phyloP scores from a whole-genome alignment of 139 green algal genomes.

The Chlamydomonas incerta region DNA sequence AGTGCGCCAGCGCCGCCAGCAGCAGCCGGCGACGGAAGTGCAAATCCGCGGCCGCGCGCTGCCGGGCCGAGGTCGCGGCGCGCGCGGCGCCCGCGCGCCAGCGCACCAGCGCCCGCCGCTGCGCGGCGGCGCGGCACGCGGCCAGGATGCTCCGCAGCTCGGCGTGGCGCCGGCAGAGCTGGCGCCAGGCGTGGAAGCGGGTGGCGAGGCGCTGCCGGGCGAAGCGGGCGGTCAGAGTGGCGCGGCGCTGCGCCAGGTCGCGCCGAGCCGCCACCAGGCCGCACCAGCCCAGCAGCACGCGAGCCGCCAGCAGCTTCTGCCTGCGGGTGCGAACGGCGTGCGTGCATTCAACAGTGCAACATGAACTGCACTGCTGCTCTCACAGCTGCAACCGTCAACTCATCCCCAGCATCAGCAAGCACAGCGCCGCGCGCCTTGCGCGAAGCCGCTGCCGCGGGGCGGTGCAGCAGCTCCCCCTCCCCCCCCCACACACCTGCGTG shows the following conservation, averaged over 20 bases:
- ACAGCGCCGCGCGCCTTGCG: no score
- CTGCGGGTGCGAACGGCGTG: not conserved
- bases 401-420: no score
- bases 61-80: not conserved
- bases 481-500: not conserved
- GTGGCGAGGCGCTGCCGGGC: not conserved
- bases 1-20: constrained; percentile 30
- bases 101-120: not conserved
- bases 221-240: not conserved
- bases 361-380: no score
- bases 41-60: not conserved
- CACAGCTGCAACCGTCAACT: no score
- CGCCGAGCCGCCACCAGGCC: not conserved
- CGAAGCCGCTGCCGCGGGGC: no score
- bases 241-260: not conserved
- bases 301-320: not conserved
- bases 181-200: constrained; percentile 7
- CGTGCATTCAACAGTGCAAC: no score
- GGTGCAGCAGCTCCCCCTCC: no score
- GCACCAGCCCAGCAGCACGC: constrained; percentile 2
- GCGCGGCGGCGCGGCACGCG: not conserved
- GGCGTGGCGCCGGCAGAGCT: not conserved
- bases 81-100: not conserved
- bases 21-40: constrained; percentile 1
- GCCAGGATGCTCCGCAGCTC: not conserved